Evolutionary conservation across 352 stramenopile species (phyloP).

Genomic region (Globisporangium splendens): DNA sequence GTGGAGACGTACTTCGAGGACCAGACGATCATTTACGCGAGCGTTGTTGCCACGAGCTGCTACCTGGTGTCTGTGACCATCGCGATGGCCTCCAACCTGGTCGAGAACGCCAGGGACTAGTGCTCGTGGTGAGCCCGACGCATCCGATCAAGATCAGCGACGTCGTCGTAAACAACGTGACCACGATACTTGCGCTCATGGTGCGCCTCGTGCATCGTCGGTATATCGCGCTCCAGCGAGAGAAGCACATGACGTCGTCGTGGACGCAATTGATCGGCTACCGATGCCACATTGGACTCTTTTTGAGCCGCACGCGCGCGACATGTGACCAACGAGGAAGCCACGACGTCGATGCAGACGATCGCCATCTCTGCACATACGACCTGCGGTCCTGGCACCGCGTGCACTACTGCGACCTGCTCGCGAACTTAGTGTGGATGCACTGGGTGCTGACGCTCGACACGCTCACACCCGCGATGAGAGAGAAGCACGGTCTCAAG

Average conservation of each 20-base stretch:
- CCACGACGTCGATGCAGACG: not conserved
- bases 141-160: constrained; percentile 2
- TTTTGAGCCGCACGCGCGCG: not conserved
- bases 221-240: not conserved
- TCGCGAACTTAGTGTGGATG: constrained; percentile 18
- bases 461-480: constrained; percentile 15
- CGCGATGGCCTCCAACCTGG: not conserved
- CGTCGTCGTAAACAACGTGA: constrained; percentile 11
- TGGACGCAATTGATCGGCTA: constrained; percentile 3
- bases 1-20: constrained; percentile 18
- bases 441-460: constrained; percentile 21
- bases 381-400: constrained; percentile 17
- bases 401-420: not conserved
- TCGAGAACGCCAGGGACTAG: not conserved
- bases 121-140: not conserved
- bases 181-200: constrained; percentile 9
- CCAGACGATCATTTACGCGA: constrained; percentile 1
- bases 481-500: constrained; percentile 6
- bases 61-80: constrained; percentile 8
- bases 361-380: constrained; percentile 1
- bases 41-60: not conserved
- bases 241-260: not conserved
- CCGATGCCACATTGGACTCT: not conserved
- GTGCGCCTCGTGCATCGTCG: not conserved
- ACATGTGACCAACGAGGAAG: not conserved